Percentiles rank a stretch among this genome's conserved stretches.
These are phyloP conservation scores for Trypanosoma rangeli DNA, from an alignment of 208 protist species.

Conservation along the genomic window DNA sequence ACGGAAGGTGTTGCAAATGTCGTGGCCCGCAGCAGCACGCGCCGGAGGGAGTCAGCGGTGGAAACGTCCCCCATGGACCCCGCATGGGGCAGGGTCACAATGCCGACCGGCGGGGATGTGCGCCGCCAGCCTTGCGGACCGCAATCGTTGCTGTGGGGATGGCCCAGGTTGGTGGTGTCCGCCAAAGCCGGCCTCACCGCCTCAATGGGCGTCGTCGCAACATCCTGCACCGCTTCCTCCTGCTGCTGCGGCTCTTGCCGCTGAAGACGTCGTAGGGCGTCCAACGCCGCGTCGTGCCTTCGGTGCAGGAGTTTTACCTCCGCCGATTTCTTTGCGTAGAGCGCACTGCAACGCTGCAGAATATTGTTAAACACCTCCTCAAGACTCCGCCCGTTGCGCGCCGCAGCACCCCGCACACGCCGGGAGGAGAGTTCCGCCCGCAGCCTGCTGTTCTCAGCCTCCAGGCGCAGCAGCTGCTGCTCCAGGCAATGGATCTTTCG, in stretches of 20 bases:
- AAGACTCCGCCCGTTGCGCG: background rate
- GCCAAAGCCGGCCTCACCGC: background rate
- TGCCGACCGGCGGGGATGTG: background rate
- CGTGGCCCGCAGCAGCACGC: slow-evolving; percentile 25
- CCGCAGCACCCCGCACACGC: background rate
- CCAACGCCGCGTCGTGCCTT: background rate
- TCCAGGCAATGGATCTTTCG: slow-evolving; percentile 18
- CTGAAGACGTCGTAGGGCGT: background rate
- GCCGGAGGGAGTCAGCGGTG: slow-evolving; percentile 2
- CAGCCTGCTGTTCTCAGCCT: slow-evolving; percentile 20
- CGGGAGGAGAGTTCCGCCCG: background rate
- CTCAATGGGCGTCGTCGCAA: background rate
- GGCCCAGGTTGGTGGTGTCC: background rate
- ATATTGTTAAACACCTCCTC: slow-evolving; percentile 15
- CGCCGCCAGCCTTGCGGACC: background rate
- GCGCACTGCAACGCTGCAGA: slow-evolving; percentile 15
- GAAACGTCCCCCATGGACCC: background rate
- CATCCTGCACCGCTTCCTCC: background rate
- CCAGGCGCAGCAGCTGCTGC: slow-evolving; percentile 9
- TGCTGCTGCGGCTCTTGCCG: background rate
- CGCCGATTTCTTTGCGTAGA: slow-evolving; percentile 8
- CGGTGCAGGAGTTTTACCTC: background rate
- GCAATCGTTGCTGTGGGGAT: background rate
- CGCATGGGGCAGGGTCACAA: background rate
- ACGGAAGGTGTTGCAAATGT: slow-evolving; percentile 3